These are phyloP conservation scores for Beauveria rudraprayagi DNA, from an alignment of 2,329 filamentous ascomycete genomes.

Conservation along the genomic window DNA sequence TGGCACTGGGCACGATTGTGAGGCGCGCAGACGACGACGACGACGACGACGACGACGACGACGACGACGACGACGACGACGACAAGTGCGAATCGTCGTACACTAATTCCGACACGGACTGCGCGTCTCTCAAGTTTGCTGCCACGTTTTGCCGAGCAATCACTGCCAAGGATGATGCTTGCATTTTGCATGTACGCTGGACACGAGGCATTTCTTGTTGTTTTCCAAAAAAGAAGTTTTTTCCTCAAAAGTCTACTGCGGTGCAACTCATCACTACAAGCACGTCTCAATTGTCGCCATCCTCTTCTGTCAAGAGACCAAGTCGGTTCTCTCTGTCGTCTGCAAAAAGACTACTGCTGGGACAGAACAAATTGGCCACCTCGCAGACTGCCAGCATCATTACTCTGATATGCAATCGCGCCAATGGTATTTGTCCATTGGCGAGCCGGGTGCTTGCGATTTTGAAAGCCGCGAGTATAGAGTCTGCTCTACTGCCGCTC, in stretches of 20 bases:
- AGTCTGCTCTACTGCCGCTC: background rate
- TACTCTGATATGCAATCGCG: background rate
- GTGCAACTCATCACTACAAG: background rate
- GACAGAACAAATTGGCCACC: constrained; percentile 21
- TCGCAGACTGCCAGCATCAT: background rate
- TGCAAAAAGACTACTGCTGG: background rate
- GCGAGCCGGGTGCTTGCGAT: background rate
- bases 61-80: too few species aligned
- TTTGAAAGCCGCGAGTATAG: background rate
- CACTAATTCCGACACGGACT: constrained; percentile 52
- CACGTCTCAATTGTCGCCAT: background rate
- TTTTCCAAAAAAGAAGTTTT: background rate
- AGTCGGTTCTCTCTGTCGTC: background rate
- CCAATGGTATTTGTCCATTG: background rate
- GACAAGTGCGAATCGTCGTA: background rate
- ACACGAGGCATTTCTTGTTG: background rate
- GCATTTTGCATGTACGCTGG: constrained; percentile 43
- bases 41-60: background rate
- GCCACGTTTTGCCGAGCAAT: constrained; percentile 57
- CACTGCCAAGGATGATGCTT: constrained; percentile 94
- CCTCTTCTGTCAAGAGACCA: background rate
- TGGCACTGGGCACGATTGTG: constrained; percentile 67
- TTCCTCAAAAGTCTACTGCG: background rate
- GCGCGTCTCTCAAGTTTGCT: constrained; percentile 47
- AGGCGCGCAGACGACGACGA: too few species aligned